A percentile compares a stretch with the other conserved stretches of the same genome.
Evolutionary conservation across 1,284 basidiomycete genomes (phyloP).

Genomic region (Naganishia liquefaciens): DNA sequence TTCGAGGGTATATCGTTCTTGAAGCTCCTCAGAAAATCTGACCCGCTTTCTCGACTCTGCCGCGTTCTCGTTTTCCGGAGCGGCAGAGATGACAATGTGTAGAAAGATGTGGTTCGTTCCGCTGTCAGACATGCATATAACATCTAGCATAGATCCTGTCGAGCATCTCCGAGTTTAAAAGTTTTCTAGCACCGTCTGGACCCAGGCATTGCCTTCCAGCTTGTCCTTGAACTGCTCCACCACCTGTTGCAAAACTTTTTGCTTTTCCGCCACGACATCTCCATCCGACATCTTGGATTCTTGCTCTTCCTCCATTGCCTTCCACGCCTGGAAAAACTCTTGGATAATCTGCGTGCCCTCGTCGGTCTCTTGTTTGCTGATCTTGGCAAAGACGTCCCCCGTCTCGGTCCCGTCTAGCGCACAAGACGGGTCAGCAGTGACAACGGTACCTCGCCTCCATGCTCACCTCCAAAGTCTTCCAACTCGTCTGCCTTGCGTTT

Average conservation of each 20-base stretch:
- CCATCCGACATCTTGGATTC: slow-evolving; percentile 39
- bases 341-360: slow-evolving; percentile 80
- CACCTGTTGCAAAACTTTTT: slow-evolving; percentile 67
- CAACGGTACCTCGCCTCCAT: not conserved
- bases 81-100: not conserved
- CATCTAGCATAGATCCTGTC: not conserved
- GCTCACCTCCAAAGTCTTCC: slow-evolving; percentile 77
- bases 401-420: slow-evolving; percentile 42
- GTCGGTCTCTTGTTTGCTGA: slow-evolving; percentile 66
- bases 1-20: slow-evolving; percentile 31
- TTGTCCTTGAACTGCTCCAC: slow-evolving; percentile 67
- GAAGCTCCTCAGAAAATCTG: slow-evolving; percentile 33
- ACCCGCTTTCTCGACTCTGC: slow-evolving; percentile 26
- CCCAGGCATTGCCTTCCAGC: slow-evolving; percentile 77
- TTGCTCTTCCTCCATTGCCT: slow-evolving; percentile 50
- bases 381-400: slow-evolving; percentile 56
- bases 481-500: slow-evolving; percentile 93
- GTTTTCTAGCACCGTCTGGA: slow-evolving; percentile 62
- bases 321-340: slow-evolving; percentile 76
- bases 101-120: slow-evolving; percentile 33
- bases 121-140: slow-evolving; percentile 32
- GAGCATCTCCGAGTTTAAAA: slow-evolving; percentile 44
- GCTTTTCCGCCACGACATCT: slow-evolving; percentile 62
- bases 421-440: slow-evolving; percentile 2
- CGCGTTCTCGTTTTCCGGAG: not conserved